Conservation (phyloP, 2,329 filamentous ascomycete species). For the Phaeoacremonium minimum region DNA sequence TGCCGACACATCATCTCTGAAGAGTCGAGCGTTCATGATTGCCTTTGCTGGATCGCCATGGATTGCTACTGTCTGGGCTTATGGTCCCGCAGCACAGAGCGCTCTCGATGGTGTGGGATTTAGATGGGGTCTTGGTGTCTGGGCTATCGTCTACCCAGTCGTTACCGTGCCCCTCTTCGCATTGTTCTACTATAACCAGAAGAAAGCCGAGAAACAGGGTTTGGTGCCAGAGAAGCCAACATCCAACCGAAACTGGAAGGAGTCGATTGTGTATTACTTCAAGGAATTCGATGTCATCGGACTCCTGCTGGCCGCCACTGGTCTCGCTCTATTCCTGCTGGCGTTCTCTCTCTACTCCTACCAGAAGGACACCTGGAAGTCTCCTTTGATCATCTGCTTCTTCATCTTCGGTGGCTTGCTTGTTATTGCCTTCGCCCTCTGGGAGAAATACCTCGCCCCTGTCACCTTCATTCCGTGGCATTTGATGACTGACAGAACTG, state of each 20-base stretch:
- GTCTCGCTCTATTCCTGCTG: conserved; percentile 63
- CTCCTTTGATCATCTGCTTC: conserved; percentile 35
- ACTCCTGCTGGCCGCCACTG: conserved; percentile 54
- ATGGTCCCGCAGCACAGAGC: conserved; percentile 49
- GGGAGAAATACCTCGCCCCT: conserved; percentile 31
- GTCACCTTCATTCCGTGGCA: conserved; percentile 32
- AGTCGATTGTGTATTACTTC: conserved; percentile 45
- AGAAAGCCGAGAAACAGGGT: conserved; percentile 53
- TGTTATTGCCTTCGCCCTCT: conserved; percentile 30
- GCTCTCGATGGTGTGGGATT: conserved; percentile 51
- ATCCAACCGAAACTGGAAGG: too few relatives aligned
- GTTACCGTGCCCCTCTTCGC: conserved; percentile 53
- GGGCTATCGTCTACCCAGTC: conserved; percentile 58
- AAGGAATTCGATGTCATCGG: conserved; percentile 62
- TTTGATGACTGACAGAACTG: conserved; percentile 29
- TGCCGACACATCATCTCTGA: conserved; percentile 62
- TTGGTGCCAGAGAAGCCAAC: conserved; percentile 29
- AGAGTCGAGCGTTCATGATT: conserved; percentile 61
- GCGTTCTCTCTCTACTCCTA: conserved; percentile 56
- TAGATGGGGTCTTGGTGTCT: conserved; percentile 66
- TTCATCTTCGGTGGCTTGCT: conserved; percentile 31
- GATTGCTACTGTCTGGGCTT: conserved; percentile 62
- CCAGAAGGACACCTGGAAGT: conserved; percentile 33
- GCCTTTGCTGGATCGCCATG: conserved; percentile 62
- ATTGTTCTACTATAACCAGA: conserved; percentile 55